Evolutionary conservation across 371 early-diverging fungal species (phyloP).

Genomic region (Saksenaea vasiformis): DNA sequence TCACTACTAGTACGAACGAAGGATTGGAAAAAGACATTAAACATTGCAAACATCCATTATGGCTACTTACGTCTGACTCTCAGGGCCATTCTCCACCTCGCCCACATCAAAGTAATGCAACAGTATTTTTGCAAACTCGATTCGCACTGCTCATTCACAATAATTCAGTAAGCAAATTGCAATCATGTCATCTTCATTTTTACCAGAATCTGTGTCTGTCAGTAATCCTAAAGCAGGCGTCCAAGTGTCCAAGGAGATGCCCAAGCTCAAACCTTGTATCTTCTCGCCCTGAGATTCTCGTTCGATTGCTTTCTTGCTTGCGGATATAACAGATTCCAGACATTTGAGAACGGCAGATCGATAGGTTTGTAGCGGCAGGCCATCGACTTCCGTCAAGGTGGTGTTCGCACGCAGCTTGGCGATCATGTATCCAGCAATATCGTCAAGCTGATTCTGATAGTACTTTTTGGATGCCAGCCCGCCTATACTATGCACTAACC

Average conservation of each 20-base stretch:
- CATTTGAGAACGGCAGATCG: constrained; percentile 50
- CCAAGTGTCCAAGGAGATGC: constrained; percentile 25
- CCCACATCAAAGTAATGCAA: constrained; percentile 16
- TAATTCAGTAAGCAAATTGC: neutral
- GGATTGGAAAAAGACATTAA: neutral
- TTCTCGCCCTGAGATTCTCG: constrained; percentile 12
- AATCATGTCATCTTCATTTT: neutral
- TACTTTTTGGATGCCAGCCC: constrained; percentile 80
- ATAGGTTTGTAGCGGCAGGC: constrained; percentile 43
- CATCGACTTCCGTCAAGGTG: constrained; percentile 39
- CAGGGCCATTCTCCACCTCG: constrained; percentile 1
- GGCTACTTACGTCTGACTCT: constrained; percentile 21
- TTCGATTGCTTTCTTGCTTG: constrained; percentile 20
- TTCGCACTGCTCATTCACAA: constrained; percentile 10
- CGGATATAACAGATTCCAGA: constrained; percentile 37
- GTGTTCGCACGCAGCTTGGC: constrained; percentile 57
- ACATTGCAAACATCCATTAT: neutral
- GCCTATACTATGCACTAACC: constrained; percentile 59
- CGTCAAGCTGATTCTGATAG: constrained; percentile 82
- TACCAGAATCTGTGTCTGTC: constrained; percentile 39
- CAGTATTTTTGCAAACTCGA: constrained; percentile 10
- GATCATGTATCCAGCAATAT: constrained; percentile 76
- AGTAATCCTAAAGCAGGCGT: constrained; percentile 49
- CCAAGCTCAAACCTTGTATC: constrained; percentile 20
- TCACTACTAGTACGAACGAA: neutral